A percentile compares a stretch with the other conserved stretches of the same genome.
These are phyloP conservation scores for Plectosphaerella plurivora DNA, from an alignment of 2,329 filamentous ascomycete genomes.

Conservation along the genomic window DNA sequence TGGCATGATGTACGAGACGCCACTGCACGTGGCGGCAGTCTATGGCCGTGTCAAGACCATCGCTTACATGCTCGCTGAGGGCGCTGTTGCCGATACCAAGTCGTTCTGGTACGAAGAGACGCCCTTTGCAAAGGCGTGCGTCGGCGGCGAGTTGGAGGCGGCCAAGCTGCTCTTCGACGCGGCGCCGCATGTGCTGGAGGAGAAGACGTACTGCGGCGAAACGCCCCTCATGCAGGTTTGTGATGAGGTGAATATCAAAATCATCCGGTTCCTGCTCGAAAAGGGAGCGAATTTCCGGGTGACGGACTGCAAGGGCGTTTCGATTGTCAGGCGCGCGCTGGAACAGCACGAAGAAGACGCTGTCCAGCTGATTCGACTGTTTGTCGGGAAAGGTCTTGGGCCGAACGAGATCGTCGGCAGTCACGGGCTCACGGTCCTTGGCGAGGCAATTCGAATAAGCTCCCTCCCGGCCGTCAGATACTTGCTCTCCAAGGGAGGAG, in stretches of 20 bases:
- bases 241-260: constrained; percentile 3
- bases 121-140: constrained; percentile 13
- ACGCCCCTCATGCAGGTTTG: constrained; percentile 15
- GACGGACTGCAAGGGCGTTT: constrained; percentile 2
- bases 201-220: constrained; percentile 2
- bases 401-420: constrained; percentile 11
- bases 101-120: constrained; percentile 12
- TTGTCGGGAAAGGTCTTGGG: constrained; percentile 14
- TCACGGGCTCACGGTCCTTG: constrained; percentile 12
- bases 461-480: constrained; percentile 11
- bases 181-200: constrained; percentile 13
- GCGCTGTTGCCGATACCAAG: constrained; percentile 8
- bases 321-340: constrained; percentile 10
- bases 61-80: constrained; percentile 13
- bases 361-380: constrained; percentile 9
- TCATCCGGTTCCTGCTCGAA: constrained; percentile 14
- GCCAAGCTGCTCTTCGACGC: constrained; percentile 12
- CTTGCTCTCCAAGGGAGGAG: constrained; percentile 15
- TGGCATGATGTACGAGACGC: constrained; percentile 10
- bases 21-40: constrained; percentile 12
- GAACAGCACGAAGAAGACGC: background rate
- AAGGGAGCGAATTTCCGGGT: constrained; percentile 12
- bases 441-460: constrained; percentile 10
- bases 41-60: constrained; percentile 7
- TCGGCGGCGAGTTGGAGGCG: constrained; percentile 6